Evolutionary conservation across 179 eudicot genomes (phyloP).

Genomic region (Carnegiea gigantea): DNA sequence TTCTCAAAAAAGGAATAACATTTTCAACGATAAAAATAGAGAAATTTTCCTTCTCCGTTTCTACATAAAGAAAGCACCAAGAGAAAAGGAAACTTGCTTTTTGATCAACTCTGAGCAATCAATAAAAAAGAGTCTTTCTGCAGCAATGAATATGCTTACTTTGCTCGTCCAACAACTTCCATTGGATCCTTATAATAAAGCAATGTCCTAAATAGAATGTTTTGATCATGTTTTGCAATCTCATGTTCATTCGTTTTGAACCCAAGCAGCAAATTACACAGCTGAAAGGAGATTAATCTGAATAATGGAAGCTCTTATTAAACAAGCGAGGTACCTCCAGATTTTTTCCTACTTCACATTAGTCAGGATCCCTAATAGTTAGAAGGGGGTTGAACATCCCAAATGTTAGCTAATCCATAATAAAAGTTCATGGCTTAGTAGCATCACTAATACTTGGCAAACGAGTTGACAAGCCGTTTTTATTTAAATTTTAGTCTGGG

Average conservation of each 20-base stretch:
- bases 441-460: not conserved
- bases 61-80: not conserved
- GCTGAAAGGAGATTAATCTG: slow-evolving; percentile 4
- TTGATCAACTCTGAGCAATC: slow-evolving; percentile 9
- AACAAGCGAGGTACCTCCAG: slow-evolving; percentile 27
- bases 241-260: not conserved
- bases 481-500: not conserved
- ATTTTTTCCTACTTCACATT: not conserved
- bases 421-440: not conserved
- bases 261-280: not conserved
- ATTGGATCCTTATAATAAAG: slow-evolving; percentile 4
- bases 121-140: slow-evolving; percentile 17
- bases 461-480: not conserved
- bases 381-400: slow-evolving; percentile 9
- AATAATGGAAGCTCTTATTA: slow-evolving; percentile 27
- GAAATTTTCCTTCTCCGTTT: not conserved
- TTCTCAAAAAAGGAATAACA: not conserved
- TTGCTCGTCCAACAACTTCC: slow-evolving; percentile 24
- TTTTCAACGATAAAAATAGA: not conserved
- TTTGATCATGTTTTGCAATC: slow-evolving; percentile 12
- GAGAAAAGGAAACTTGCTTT: slow-evolving; percentile 12
- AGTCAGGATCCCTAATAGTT: not conserved
- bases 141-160: slow-evolving; percentile 37
- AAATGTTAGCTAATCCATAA: not conserved
- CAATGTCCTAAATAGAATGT: too few relatives aligned